Base-by-base conservation (phyloP, 352 stramenopile species). In the Phytophthora sansomeana region DNA sequence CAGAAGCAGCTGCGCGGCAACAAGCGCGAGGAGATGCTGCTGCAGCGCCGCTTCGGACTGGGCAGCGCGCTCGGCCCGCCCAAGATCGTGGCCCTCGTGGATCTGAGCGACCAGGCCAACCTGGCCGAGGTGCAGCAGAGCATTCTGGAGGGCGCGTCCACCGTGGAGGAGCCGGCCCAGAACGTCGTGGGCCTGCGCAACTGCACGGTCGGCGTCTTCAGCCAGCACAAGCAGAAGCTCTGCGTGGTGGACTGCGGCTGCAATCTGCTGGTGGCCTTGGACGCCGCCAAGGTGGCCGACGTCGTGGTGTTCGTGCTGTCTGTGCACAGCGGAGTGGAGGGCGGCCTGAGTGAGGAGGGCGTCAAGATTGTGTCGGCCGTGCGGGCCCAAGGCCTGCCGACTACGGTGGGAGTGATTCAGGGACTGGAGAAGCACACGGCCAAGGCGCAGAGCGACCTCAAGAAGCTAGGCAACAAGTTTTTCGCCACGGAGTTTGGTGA, bases 301-400 rank as follows among this genome's bases (percentile, higher is more conserved):
- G 84, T 92, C 62, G 74, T 91, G 39, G 81, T 97, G 43, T 87
- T 90, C 59, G 77, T 93, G 28, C 72, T 93, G 57, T 85, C 87
- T 10, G 83, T 94, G 46, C 74, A 90, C 41, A 72, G 89, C 52
- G 89, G 95, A 48, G 83, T 86, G 5, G 93, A 97, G 42, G 82
- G 88, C 32, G 83, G 94, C 48, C 74, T 98, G 36, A 97, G 97
- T 62, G 65, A 85, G 13, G 74, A 88, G 48, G 95, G 95, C 5
- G 86, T 98, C 58, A 78, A 85, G 32, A 92, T 98, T 36, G 75
- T 99, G 48, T 94, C 89, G 46, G 92, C 94, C 4, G 78, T 99
- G 46, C 97, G 97, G 53, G 92, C 88, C 11, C 96, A 98, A 63
- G 96, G 96, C 29, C 63, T 98, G 26, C 95, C 95, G 0, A 89